A percentile compares a stretch with the other conserved stretches of the same genome.
Evolutionary conservation across 2,329 filamentous ascomycete species (phyloP).

Genomic region (Ceratocystis smalleyi): DNA sequence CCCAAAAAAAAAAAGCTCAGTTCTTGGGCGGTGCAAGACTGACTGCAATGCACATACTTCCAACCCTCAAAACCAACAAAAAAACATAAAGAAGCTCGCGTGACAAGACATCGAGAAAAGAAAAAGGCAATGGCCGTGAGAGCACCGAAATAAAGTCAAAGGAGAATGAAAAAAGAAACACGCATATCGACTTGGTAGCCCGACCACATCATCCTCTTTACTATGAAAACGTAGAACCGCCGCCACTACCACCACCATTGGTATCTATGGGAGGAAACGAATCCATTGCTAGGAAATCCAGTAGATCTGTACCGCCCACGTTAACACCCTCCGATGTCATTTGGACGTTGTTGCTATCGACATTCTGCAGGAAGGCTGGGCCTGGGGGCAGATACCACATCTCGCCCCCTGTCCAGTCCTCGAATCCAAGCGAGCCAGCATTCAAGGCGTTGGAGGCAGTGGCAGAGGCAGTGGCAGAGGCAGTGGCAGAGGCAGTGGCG

Average conservation of each 20-base stretch:
- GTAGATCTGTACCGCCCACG: slow-evolving; percentile 48
- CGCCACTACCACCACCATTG: neutral
- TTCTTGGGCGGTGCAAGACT: neutral
- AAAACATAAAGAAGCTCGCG: neutral
- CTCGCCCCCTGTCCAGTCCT: slow-evolving; percentile 41
- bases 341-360: slow-evolving; percentile 44
- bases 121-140: neutral
- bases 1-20: neutral
- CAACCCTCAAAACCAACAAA: neutral
- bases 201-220: too few relatives aligned
- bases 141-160: neutral
- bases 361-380: slow-evolving; percentile 48
- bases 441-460: slow-evolving; percentile 19
- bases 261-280: slow-evolving; percentile 18
- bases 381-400: slow-evolving; percentile 54
- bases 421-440: slow-evolving; percentile 25
- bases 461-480: neutral
- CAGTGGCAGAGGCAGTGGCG: neutral
- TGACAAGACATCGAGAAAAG: neutral
- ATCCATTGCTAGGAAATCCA: slow-evolving; percentile 54
- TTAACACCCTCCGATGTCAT: slow-evolving; percentile 55
- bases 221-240: neutral
- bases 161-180: neutral
- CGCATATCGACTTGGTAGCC: neutral
- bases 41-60: neutral